Evolutionary conservation across 768 basidiomycete genomes (phyloP), one percentile per base, ranked within the genome.

Genomic region (Phanerodontia chrysosporium): DNA sequence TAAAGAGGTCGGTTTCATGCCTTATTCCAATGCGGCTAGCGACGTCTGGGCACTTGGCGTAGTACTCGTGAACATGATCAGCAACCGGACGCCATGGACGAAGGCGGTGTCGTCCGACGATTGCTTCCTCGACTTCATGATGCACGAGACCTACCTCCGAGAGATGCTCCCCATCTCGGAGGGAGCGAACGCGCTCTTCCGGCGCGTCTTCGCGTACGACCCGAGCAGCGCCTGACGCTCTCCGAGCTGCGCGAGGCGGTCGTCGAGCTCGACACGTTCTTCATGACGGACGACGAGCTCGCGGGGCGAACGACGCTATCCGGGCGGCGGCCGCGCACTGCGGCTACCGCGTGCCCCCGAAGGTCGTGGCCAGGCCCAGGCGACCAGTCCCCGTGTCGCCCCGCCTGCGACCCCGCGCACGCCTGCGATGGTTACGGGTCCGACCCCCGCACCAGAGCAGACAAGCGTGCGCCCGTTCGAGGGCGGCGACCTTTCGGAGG

Each of bases 1-100:
- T 18, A 67, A 74, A 49, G 75, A 80, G 32, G 65, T 76, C 57
- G 67, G 78, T 69, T 72, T 74, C 58, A 66, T 79, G 68, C 66
- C 71, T 61, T 79, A 90, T 73, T 83, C 83, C 29, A 84, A 86
- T 52, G 74, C 77, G 12, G 75, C 81, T 56, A 87, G 81, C 77
- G 87, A 90, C 62, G 78, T 89, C 59, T 90, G 89, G 89, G 78
- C 88, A 8, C 71, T 90, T 24, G 89, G 87, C 21, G 80, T 96
- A 61, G 89, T 96, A 62, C 80, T 96, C 56, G 79, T 88, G 64
- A 95, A 92, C 71, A 82, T 96, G 74, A 83, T 89, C 49, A 86
- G 86, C 56, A 86, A 86, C 18, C 81, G 87, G 25, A 86, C 85
- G 64, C 89, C 90, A 12, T 95, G 92, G 93, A 77, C 80, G 54